Conservation (phyloP, 106 monocot genomes). For the Ottelia alismoides region DNA sequence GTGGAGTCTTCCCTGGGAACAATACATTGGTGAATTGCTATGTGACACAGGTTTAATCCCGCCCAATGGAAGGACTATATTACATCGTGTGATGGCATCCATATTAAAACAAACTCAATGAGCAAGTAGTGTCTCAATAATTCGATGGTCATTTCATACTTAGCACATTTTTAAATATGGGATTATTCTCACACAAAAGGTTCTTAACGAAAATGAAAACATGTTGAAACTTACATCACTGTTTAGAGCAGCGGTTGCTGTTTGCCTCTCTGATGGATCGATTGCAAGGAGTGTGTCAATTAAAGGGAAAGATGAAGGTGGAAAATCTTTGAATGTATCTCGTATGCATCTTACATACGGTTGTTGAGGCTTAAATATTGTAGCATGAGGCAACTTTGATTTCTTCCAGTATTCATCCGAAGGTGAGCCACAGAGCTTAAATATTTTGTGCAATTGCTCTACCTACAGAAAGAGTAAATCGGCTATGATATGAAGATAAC, state of each 20-base stretch:
- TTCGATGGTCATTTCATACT: no score
- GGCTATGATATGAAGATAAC: no score
- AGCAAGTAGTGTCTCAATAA: no score
- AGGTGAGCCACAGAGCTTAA: slow-evolving; percentile 11
- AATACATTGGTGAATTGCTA: no score
- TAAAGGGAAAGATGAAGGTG: slow-evolving; percentile 5
- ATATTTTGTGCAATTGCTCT: slow-evolving; percentile 11
- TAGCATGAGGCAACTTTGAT: slow-evolving; percentile 9
- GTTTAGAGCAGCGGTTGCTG: slow-evolving; percentile 9
- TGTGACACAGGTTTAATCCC: no score
- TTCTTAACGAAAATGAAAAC: no score
- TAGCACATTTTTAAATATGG: no score
- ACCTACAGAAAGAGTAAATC: slow-evolving; percentile 1
- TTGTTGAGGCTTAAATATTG: slow-evolving; percentile 6
- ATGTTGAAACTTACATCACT: slow-evolving; percentile 6
- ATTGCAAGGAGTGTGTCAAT: slow-evolving; percentile 8
- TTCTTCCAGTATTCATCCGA: slow-evolving; percentile 11
- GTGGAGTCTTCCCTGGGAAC: no score
- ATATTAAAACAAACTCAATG: no score
- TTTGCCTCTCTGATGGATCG: slow-evolving; percentile 1
- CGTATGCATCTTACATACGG: slow-evolving; percentile 4
- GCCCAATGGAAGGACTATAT: no score
- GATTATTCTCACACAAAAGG: no score
- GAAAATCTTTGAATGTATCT: slow-evolving; percentile 9
- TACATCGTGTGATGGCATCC: no score